Base-by-base conservation (phyloP, 23 red algal genomes). In the Chondrus crispus region DNA sequence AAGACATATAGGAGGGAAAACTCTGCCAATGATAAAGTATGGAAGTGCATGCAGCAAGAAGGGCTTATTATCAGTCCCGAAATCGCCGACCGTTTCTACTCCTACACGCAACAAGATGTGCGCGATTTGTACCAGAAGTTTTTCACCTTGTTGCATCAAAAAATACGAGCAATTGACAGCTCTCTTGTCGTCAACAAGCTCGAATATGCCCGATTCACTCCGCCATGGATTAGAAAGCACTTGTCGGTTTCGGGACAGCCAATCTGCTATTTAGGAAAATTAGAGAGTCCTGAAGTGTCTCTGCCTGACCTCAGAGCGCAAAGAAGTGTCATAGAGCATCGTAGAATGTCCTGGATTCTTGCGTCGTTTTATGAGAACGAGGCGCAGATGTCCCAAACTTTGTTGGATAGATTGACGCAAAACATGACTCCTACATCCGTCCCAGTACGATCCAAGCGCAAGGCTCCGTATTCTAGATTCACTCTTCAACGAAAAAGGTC, bases 291-390 rank as follows among this genome's bases (percentile, higher is more conserved):
- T n/a, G n/a, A n/a, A n/a, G n/a, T n/a, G n/a, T 60, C 77, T 24
- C 57, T 82, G 44, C 77, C 77, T 52, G 77, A 82, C 19, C 77
- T 82, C 26, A 49, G 77, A 5, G 62, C 57, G 57, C 77, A 82
- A 82, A 82, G 77, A 62, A 82, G 62, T 82, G 51, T 49, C 57
- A 54, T 54, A 42, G 77, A 54, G 8, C 62, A 82, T 35, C 77
- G 62, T 28, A 49, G 77, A 18, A 82, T 82, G 77, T 49, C 77
- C 4, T 82, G 57, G 26, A 82, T 82, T 7, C 77, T 82, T 26
- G 77, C 77, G 9, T 49, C 77, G 46, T 82, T 82, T 82, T 82
- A 82, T 39, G 77, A 82, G 50, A 82, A 60, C 45, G 77, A 82
- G 32, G 51, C 77, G 2, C 8, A 40, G 29, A 60, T 82, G 57